Percentiles rank a stretch among this genome's conserved stretches.
Conservation (phyloP, 1,284 basidiomycete species). For the Tetrapyrgos nigripes region DNA sequence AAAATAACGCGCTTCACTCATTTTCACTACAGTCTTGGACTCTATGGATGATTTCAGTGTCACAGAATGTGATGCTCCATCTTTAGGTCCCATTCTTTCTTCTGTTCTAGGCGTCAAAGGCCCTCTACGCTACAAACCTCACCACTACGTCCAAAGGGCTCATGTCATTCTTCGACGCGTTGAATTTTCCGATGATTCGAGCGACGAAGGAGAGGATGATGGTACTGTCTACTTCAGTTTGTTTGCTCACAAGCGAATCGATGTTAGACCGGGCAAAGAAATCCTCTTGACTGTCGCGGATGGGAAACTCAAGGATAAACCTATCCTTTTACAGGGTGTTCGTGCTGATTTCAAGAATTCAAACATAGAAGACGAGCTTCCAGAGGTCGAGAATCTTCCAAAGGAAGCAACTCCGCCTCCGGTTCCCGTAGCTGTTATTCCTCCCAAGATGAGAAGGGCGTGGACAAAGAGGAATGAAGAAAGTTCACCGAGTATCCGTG, state of each 20-base stretch:
- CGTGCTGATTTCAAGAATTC: constrained; percentile 37
- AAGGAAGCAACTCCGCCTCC: constrained; percentile 20
- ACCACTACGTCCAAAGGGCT: constrained; percentile 63
- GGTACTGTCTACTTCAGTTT: constrained; percentile 60
- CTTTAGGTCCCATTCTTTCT: constrained; percentile 32
- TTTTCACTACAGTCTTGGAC: neutral
- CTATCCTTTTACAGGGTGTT: constrained; percentile 64
- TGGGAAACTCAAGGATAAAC: constrained; percentile 56
- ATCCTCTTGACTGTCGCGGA: constrained; percentile 64
- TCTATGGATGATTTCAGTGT: constrained; percentile 31
- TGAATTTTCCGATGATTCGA: constrained; percentile 49
- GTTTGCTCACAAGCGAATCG: constrained; percentile 69
- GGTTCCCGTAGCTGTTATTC: constrained; percentile 39
- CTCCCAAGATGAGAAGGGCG: constrained; percentile 64
- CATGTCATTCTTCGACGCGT: constrained; percentile 66
- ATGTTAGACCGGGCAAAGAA: constrained; percentile 70
- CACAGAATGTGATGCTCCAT: constrained; percentile 15
- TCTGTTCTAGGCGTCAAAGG: constrained; percentile 63
- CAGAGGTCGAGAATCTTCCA: constrained; percentile 27
- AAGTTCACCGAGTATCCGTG: constrained; percentile 36
- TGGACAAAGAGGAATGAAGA: constrained; percentile 54
- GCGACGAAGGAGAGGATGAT: constrained; percentile 47
- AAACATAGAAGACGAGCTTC: constrained; percentile 44
- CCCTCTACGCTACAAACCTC: constrained; percentile 58
- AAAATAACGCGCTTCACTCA: neutral